These are phyloP conservation scores for Coemansia sp. DNA, from an alignment of 192 early-diverging fungal species.

Conservation along the genomic window DNA sequence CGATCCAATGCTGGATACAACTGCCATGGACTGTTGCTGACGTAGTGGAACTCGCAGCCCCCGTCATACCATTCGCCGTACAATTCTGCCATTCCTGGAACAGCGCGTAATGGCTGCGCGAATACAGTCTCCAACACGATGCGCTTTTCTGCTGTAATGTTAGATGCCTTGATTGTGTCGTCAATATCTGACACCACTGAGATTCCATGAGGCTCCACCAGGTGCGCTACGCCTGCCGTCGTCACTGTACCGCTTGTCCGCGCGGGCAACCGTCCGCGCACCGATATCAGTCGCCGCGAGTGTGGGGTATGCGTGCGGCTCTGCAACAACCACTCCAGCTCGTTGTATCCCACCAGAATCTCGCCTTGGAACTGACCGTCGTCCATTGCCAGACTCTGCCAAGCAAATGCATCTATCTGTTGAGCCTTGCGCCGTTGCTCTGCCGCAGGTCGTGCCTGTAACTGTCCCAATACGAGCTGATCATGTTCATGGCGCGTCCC, in stretches of 20 bases:
- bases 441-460: constrained; percentile 2
- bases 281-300: constrained; percentile 30
- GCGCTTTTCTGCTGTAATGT: constrained; percentile 66
- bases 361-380: constrained; percentile 51
- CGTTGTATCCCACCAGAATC: constrained; percentile 48
- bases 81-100: constrained; percentile 77
- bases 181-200: constrained; percentile 86
- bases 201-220: constrained; percentile 62
- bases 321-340: constrained; percentile 51
- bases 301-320: constrained; percentile 10
- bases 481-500: constrained; percentile 8
- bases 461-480: constrained; percentile 13
- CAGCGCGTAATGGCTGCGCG: constrained; percentile 54
- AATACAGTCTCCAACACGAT: constrained; percentile 61
- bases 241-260: constrained; percentile 14
- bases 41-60: constrained; percentile 78
- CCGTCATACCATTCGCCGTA: constrained; percentile 66
- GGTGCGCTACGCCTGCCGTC: constrained; percentile 30
- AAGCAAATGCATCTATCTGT: constrained; percentile 50
- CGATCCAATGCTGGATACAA: constrained; percentile 65
- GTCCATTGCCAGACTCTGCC: constrained; percentile 39
- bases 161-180: constrained; percentile 89
- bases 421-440: constrained; percentile 37
- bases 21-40: constrained; percentile 83
- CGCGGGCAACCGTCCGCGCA: constrained; percentile 33